phyloP scores from a whole-genome alignment of 2,329 filamentous ascomycete species.

The Aureobasidium zeae region DNA sequence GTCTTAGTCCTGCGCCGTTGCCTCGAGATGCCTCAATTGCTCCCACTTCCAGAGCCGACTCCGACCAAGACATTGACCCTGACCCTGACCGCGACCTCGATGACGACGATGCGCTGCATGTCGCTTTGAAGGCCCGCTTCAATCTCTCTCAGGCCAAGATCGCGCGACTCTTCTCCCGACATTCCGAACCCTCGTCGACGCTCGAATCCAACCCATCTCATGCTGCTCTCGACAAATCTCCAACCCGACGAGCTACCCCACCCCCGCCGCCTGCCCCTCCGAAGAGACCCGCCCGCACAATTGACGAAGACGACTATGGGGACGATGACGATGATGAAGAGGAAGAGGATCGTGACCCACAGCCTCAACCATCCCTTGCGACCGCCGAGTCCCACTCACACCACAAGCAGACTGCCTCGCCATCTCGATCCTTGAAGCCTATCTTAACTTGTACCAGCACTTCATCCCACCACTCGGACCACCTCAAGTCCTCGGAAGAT shows the following conservation, averaged over 20 bases:
- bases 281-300: conserved; percentile 69
- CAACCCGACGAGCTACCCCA: neutral
- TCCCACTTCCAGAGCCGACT: conserved; percentile 26
- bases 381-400: conserved; percentile 37
- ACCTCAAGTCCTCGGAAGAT: conserved; percentile 69
- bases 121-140: conserved; percentile 67
- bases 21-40: conserved; percentile 34
- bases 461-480: conserved; percentile 39
- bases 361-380: neutral
- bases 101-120: conserved; percentile 39
- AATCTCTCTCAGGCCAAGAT: conserved; percentile 68
- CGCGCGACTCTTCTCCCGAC: conserved; percentile 58
- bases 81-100: conserved; percentile 18
- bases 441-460: conserved; percentile 51
- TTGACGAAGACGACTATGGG: conserved; percentile 71
- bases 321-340: conserved; percentile 60
- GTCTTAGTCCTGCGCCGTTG: conserved; percentile 21
- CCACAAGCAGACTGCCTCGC: conserved; percentile 47
- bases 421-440: conserved; percentile 56
- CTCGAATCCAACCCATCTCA: neutral
- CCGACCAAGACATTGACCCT: conserved; percentile 11
- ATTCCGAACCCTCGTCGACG: conserved; percentile 6
- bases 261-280: conserved; percentile 35
- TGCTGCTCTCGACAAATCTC: conserved; percentile 3
- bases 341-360: conserved; percentile 32